These are phyloP conservation scores for Ganoderma meredithae DNA, from an alignment of 1,284 basidiomycete genomes.

Conservation along the genomic window DNA sequence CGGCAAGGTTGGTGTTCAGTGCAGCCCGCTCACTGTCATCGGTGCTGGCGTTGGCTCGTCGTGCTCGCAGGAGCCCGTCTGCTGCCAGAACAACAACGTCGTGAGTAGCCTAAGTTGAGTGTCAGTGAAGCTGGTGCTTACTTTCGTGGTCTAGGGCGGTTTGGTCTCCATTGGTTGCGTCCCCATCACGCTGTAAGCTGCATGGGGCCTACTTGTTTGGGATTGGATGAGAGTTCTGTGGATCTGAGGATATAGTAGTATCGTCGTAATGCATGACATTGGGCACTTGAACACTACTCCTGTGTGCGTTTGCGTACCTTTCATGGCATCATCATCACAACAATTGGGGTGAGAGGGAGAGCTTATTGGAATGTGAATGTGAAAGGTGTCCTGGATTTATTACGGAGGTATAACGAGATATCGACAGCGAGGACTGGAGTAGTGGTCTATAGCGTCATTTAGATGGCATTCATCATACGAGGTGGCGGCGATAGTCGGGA, in stretches of 20 bases:
- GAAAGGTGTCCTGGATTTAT: background rate
- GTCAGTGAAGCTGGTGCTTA: background rate
- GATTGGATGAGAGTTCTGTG: background rate
- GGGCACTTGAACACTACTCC: background rate
- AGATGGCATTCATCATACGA: background rate
- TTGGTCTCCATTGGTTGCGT: slow-evolving; percentile 35
- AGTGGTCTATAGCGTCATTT: background rate
- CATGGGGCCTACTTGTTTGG: too few relatives aligned
- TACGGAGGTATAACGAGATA: background rate
- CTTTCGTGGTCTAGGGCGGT: slow-evolving; percentile 21
- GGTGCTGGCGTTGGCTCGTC: slow-evolving; percentile 32
- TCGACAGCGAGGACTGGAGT: background rate
- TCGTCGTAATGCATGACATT: background rate
- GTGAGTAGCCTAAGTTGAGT: slow-evolving; percentile 36
- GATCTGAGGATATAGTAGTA: slow-evolving; percentile 20
- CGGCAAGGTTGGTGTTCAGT: slow-evolving; percentile 34
- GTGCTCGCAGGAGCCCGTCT: slow-evolving; percentile 47
- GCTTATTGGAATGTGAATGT: background rate
- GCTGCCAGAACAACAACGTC: slow-evolving; percentile 50
- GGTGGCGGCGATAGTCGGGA: slow-evolving; percentile 11
- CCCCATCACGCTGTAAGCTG: slow-evolving; percentile 33
- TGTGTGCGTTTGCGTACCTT: background rate
- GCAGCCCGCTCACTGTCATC: slow-evolving; percentile 36
- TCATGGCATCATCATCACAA: background rate
- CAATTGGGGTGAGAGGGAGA: too few relatives aligned